Evolutionary conservation across 805 yeast species (phyloP), one percentile per base, ranked within the genome.

Genomic region (Lipomyces anomalus): DNA sequence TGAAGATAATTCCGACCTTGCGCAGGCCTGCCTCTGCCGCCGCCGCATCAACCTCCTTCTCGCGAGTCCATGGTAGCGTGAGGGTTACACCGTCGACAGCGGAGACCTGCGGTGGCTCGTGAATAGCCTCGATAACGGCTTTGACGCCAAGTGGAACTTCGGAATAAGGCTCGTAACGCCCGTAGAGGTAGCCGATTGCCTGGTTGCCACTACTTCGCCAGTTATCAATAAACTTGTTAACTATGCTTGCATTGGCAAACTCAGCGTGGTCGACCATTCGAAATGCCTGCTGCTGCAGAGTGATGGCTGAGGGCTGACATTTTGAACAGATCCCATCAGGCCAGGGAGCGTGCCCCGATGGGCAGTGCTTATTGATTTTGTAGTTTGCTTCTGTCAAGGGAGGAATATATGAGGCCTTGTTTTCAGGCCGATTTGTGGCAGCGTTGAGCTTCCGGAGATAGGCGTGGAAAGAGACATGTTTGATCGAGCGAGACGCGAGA

Each of bases 221-320:
- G 20, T 84, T 69, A 55, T 92, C 94, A 45, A 92, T 86, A 64
- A 92, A 92, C 30, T 74, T 70, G 63, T 92, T 86, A 43, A 92
- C 76, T 22, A 88, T 74, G 9, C 72, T 70, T 42, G 88, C 78
- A 47, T 78, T 78, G 21, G 86, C 79, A 63, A 89, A 85, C 63
- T 92, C 98, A 24, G 92, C 92, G 67, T 92, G 97, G 63, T 92
- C 99, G 23, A 94, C 96, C 95, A 92, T 86, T 57, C 99, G 76
- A 64, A 85, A 92, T 29, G 73, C 70, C 63, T 92, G 98, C 64
- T 80, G 88, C 64, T 84, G 95, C 51, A 92, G 70, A 0, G 97
- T 89, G 48, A 92, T 86, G 0, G 96, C 92, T 1, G 95, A 80
- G 0, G 98, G 97, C 65, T 90, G 97, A 66, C 98, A 90, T 64